Evolutionary conservation across 768 basidiomycete genomes (phyloP), one percentile per base, ranked within the genome.

Genomic region (Mycena chlorophos): DNA sequence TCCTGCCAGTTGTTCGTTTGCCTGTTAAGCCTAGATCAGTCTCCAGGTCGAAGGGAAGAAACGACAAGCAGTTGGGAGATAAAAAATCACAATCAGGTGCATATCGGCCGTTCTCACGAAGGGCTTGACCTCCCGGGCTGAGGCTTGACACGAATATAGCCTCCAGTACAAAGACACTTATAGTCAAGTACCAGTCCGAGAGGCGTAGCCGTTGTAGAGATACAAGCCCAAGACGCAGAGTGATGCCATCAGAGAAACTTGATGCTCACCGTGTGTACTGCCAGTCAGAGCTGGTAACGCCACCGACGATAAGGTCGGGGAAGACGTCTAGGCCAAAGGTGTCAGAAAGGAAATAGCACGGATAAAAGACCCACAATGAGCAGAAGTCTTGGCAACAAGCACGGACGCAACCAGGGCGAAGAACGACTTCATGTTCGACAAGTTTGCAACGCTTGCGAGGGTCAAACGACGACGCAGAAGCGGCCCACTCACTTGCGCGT

Each of bases 231-330:
- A n/a, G n/a, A n/a, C n/a, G n/a, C n/a, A n/a, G n/a, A n/a, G n/a
- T n/a, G n/a, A n/a, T n/a, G n/a, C n/a, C n/a, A n/a, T n/a, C n/a
- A n/a, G n/a, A n/a, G n/a, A n/a, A n/a, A n/a, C n/a, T n/a, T 4
- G 16, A 17, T 13, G 3, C 47, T 16, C 16, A 57, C 56, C 67
- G 66, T 27, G 66, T 62, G 42, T 63, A 64, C 31, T 57, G 51
- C 68, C 66, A 69, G 19, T 47, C 27, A 4, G 53, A 26, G 39
- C 61, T 68, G 1, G 51, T 58, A 5, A 48, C 49, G 25, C 67
- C 66, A n/a, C 54, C 57, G 29, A 62, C 54, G 22, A 66, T 62
- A 49, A 70, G 65, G 3, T 57, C 61, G 3, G 66, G 65, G 54
- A 63, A 68, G 4, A 62, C 66, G 54, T 70, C 69, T 70, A 45